These are phyloP conservation scores for Citrus cavaleriei DNA, from an alignment of 345 rosid species.

Conservation along the genomic window DNA sequence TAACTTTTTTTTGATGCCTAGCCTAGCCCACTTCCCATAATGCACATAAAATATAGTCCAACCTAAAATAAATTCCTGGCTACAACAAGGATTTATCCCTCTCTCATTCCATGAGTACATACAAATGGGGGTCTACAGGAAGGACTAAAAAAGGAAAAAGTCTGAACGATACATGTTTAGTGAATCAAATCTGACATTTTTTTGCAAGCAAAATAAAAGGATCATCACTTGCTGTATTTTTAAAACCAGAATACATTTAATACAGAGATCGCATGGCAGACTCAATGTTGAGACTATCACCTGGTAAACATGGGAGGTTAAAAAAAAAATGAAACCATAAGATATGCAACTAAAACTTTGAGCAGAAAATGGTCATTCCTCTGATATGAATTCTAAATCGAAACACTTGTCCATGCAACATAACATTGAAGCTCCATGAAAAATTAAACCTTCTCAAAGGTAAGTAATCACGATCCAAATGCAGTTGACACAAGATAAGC, in stretches of 20 bases:
- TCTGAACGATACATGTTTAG: not conserved
- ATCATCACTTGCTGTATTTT: not conserved
- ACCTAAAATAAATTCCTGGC: not conserved
- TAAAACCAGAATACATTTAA: not conserved
- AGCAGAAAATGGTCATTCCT: no score
- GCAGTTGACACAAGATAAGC: no score
- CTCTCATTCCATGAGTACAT: not conserved
- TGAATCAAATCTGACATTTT: not conserved
- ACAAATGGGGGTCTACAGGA: not conserved
- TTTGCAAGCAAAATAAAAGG: not conserved
- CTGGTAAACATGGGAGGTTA: not conserved
- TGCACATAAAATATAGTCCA: not conserved
- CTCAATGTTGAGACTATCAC: not conserved
- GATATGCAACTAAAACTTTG: no score
- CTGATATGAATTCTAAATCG: no score
- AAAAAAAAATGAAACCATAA: not conserved
- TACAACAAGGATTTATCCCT: not conserved
- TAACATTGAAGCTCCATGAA: not conserved
- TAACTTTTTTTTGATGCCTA: not conserved
- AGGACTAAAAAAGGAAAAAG: not conserved
- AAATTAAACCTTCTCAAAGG: not conserved
- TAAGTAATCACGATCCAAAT: no score
- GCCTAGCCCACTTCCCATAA: not conserved
- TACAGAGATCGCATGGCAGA: not conserved
- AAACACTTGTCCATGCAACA: not conserved